These are phyloP conservation scores for Podospora fimiseda DNA, from an alignment of 495 filamentous ascomycete genomes.

Conservation along the genomic window DNA sequence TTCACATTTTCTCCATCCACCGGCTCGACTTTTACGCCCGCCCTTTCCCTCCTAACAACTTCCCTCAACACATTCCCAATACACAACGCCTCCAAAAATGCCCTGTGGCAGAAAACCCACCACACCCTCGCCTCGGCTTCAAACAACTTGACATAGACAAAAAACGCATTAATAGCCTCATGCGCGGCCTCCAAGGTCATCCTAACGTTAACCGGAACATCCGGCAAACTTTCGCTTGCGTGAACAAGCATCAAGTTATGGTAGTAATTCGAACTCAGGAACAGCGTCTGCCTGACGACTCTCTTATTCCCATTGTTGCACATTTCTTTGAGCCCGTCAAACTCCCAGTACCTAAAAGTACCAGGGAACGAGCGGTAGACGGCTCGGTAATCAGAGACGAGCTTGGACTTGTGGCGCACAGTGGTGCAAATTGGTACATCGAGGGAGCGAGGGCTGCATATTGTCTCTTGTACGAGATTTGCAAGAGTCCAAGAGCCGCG, in stretches of 20 bases:
- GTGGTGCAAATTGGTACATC: constrained; percentile 56
- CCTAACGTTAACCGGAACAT: constrained; percentile 55
- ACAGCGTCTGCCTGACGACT: constrained; percentile 59
- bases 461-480: constrained; percentile 61
- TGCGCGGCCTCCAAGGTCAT: constrained; percentile 64
- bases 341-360: constrained; percentile 55
- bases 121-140: constrained; percentile 61
- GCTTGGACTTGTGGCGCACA: constrained; percentile 51
- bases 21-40: neutral
- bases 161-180: constrained; percentile 57
- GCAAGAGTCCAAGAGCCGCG: constrained; percentile 66
- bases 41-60: constrained; percentile 14
- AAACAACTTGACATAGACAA: constrained; percentile 57
- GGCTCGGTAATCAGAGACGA: constrained; percentile 54
- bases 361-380: constrained; percentile 59
- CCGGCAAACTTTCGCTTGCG: constrained; percentile 47
- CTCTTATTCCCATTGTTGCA: constrained; percentile 46
- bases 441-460: constrained; percentile 61
- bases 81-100: constrained; percentile 61
- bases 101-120: constrained; percentile 72
- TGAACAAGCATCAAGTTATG: constrained; percentile 69
- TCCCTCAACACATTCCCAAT: constrained; percentile 42
- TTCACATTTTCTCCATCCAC: neutral
- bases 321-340: constrained; percentile 43
- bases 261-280: constrained; percentile 64